phyloP scores from a whole-genome alignment of 2,329 filamentous ascomycete genomes.

The Ceratocystis smalleyi region DNA sequence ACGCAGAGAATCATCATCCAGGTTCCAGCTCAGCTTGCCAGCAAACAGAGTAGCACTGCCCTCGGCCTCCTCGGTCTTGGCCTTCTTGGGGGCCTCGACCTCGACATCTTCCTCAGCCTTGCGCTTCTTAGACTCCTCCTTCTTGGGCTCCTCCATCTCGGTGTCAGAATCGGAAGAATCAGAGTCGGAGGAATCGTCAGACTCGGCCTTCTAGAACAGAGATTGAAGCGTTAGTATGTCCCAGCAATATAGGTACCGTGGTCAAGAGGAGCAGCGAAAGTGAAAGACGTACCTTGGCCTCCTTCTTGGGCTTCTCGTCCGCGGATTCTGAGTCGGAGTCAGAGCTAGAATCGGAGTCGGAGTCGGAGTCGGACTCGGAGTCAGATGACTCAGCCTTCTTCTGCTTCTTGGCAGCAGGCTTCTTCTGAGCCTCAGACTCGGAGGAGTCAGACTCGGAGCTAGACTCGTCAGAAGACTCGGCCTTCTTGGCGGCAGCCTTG shows the following conservation, averaged over 20 bases:
- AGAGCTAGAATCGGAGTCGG: slow-evolving; percentile 24
- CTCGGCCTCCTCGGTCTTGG: slow-evolving; percentile 44
- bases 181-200: slow-evolving; percentile 23
- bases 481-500: slow-evolving; percentile 22
- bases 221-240: slow-evolving; percentile 20
- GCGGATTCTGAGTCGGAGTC: slow-evolving; percentile 22
- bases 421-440: slow-evolving; percentile 23
- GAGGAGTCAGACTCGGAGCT: slow-evolving; percentile 27
- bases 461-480: slow-evolving; percentile 27
- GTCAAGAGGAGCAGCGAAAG: not conserved
- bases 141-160: slow-evolving; percentile 24
- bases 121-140: slow-evolving; percentile 30
- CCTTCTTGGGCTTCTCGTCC: slow-evolving; percentile 22
- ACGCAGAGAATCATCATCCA: slow-evolving; percentile 69
- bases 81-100: slow-evolving; percentile 46
- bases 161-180: slow-evolving; percentile 22
- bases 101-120: slow-evolving; percentile 34
- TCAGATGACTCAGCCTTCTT: slow-evolving; percentile 22
- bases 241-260: no score
- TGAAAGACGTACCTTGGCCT: slow-evolving; percentile 11
- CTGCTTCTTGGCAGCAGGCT: slow-evolving; percentile 6
- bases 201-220: slow-evolving; percentile 21
- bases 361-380: slow-evolving; percentile 28
- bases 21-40: slow-evolving; percentile 79
- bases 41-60: slow-evolving; percentile 49